Conservation (phyloP, 371 early-diverging fungal genomes). For the Lichtheimia ramosa region DNA sequence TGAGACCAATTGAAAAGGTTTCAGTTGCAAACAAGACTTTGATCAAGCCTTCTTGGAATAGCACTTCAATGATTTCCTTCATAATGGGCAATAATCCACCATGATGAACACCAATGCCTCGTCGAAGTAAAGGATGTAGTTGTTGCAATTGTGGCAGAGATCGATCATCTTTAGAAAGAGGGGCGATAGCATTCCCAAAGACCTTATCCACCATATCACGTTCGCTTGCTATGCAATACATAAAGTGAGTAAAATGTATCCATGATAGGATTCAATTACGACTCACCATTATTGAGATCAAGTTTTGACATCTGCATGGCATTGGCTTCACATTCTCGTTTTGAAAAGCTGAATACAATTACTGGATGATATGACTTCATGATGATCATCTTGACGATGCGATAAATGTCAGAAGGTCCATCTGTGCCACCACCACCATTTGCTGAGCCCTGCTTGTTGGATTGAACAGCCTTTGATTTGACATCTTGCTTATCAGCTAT, state of each 20-base stretch:
- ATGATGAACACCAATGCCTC: constrained; percentile 99
- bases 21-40: constrained; percentile 99
- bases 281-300: constrained; percentile 86
- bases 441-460: too few relatives aligned
- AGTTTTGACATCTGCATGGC: constrained; percentile 91
- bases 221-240: constrained; percentile 62
- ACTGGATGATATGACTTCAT: constrained; percentile 94
- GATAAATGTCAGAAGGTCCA: constrained; percentile 82
- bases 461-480: background rate
- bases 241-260: background rate
- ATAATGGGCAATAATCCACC: constrained; percentile 98
- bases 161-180: constrained; percentile 93
- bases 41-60: constrained; percentile 98
- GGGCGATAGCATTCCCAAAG: constrained; percentile 91
- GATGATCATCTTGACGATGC: constrained; percentile 95
- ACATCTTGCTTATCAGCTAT: constrained; percentile 43
- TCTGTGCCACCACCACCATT: constrained; percentile 33
- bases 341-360: constrained; percentile 98
- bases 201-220: constrained; percentile 86
- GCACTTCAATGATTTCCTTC: constrained; percentile 99
- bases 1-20: constrained; percentile 99
- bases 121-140: constrained; percentile 90
- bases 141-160: constrained; percentile 94
- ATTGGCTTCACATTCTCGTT: constrained; percentile 95
- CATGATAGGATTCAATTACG: background rate